Conservation (phyloP, 139 green algal species). For the Chlamydomonas sphaeroides region DNA sequence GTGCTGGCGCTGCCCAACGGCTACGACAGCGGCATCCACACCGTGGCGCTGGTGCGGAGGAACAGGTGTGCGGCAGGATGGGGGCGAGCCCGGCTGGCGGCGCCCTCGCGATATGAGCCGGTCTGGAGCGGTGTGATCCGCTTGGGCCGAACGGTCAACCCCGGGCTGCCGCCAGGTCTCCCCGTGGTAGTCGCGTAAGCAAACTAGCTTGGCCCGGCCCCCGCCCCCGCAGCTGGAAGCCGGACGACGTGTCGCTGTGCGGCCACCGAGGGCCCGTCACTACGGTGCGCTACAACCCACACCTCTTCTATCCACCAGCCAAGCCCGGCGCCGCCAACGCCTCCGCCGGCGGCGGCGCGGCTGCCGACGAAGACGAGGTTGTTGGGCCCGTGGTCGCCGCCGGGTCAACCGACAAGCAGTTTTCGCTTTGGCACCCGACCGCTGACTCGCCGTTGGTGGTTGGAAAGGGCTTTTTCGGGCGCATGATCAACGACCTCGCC, state of each 20-base stretch:
- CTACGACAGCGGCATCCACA: conserved; percentile 42
- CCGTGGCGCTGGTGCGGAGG: conserved; percentile 29
- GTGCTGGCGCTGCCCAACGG: conserved; percentile 67
- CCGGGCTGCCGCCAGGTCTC: too few species aligned
- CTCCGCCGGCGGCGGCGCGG: background rate
- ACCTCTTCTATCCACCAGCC: conserved; percentile 62
- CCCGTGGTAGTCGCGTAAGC: too few species aligned
- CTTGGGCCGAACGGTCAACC: too few species aligned
- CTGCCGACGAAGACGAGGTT: background rate
- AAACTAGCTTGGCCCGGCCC: too few species aligned
- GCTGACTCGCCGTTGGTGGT: conserved; percentile 47
- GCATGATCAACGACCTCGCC: conserved; percentile 77
- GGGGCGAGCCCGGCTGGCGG: too few species aligned
- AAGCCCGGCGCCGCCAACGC: background rate
- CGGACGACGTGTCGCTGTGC: conserved; percentile 42
- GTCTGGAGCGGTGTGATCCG: too few species aligned
- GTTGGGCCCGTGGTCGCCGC: conserved; percentile 1
- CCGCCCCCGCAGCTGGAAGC: background rate
- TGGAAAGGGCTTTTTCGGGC: background rate
- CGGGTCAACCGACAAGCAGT: conserved; percentile 48
- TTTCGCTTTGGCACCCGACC: conserved; percentile 68
- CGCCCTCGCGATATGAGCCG: too few species aligned
- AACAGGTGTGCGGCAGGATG: conserved; percentile 44
- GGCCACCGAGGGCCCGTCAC: conserved; percentile 77
- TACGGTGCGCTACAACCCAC: conserved; percentile 73